Percentiles rank a stretch among this genome's conserved stretches.
phyloP scores from a whole-genome alignment of 106 monocot genomes.

The Narthecium ossifragum region DNA sequence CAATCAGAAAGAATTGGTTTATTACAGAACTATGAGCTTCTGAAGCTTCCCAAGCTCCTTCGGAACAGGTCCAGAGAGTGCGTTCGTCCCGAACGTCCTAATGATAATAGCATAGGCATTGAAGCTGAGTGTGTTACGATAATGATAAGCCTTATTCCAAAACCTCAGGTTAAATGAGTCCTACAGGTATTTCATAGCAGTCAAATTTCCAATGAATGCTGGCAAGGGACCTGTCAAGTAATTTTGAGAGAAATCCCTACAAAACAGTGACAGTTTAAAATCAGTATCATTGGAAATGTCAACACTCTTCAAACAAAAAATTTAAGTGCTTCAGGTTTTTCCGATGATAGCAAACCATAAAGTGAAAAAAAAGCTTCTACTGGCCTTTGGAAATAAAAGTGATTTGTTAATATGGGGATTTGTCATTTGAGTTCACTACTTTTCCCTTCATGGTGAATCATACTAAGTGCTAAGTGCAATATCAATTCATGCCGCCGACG shows the following conservation, averaged over 20 bases:
- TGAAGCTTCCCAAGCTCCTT: slow-evolving; percentile 36
- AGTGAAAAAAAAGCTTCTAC: too few species aligned
- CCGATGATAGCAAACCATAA: too few species aligned
- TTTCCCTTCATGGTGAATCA: too few species aligned
- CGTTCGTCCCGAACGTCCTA: slow-evolving; percentile 22
- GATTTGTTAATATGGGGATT: too few species aligned
- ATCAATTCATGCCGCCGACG: too few species aligned
- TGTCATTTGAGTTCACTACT: too few species aligned
- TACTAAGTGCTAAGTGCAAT: too few species aligned
- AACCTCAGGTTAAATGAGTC: too few species aligned
- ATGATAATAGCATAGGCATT: neutral
- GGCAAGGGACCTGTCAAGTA: slow-evolving; percentile 36
- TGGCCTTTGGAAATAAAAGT: too few species aligned
- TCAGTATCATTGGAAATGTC: neutral
- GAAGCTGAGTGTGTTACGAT: neutral
- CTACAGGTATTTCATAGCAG: slow-evolving; percentile 29
- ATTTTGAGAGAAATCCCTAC: slow-evolving; percentile 28
- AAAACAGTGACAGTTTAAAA: neutral
- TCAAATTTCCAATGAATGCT: slow-evolving; percentile 33
- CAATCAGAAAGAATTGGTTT: neutral
- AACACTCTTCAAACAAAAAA: too few species aligned
- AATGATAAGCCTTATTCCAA: too few species aligned
- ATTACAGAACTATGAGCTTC: slow-evolving; percentile 26
- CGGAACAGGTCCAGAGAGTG: slow-evolving; percentile 36
- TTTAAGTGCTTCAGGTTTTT: too few species aligned